Evolutionary conservation across 306 rosid genomes (phyloP).

Genomic region (Medicago ruthenica): DNA sequence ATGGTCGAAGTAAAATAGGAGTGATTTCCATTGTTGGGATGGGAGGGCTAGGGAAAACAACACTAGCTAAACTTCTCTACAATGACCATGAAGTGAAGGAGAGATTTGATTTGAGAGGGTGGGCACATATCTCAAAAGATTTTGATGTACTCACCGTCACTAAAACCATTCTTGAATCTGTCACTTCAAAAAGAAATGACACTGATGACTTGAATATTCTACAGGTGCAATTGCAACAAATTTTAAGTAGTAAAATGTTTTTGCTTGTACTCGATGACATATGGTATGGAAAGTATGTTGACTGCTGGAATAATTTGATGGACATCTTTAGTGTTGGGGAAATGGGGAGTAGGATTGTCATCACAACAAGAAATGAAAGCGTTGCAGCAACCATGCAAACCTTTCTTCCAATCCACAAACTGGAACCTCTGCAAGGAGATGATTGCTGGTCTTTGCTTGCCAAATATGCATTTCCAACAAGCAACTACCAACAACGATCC

Average conservation of each 20-base stretch:
- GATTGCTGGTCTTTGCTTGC: slow-evolving; percentile 46
- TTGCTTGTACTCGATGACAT: slow-evolving; percentile 55
- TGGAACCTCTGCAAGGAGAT: slow-evolving; percentile 32
- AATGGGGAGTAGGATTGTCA: neutral
- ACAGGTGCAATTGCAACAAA: slow-evolving; percentile 36
- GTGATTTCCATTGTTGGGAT: neutral
- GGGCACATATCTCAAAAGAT: slow-evolving; percentile 43
- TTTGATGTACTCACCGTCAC: slow-evolving; percentile 43
- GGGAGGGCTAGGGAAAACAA: slow-evolving; percentile 32
- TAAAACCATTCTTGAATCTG: slow-evolving; percentile 33
- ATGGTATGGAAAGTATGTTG: slow-evolving; percentile 45
- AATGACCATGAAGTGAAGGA: slow-evolving; percentile 3
- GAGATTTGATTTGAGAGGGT: slow-evolving; percentile 24
- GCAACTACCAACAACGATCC: neutral
- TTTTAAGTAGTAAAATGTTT: slow-evolving; percentile 38
- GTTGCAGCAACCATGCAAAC: slow-evolving; percentile 52
- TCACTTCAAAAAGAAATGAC: slow-evolving; percentile 1
- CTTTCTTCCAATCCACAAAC: slow-evolving; percentile 21
- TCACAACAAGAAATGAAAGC: slow-evolving; percentile 22
- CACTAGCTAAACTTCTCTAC: slow-evolving; percentile 41
- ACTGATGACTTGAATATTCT: slow-evolving; percentile 11
- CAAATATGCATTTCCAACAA: slow-evolving; percentile 38
- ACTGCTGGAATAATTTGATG: slow-evolving; percentile 42
- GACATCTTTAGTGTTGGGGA: neutral
- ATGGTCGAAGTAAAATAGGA: neutral